A percentile compares a stretch with the other conserved stretches of the same genome.
phyloP scores from a whole-genome alignment of 306 rosid genomes.

The Casuarina cunninghamiana region DNA sequence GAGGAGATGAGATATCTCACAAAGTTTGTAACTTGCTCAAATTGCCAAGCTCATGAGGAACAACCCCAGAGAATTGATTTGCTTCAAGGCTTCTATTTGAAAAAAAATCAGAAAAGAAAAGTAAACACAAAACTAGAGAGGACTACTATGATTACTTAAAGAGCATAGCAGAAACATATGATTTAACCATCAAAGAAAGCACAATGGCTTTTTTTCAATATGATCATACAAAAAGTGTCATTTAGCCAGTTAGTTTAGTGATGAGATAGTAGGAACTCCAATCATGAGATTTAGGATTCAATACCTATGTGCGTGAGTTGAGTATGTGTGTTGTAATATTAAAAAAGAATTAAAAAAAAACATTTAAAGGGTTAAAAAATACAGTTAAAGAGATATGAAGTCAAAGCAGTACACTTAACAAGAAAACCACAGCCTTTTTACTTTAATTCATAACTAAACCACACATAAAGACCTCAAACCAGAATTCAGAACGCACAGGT shows the following conservation, averaged over 20 bases:
- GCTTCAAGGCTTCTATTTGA: slow-evolving; percentile 69
- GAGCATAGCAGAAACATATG: slow-evolving; percentile 16
- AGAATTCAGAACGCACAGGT: slow-evolving; percentile 53
- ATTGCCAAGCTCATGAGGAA: slow-evolving; percentile 72
- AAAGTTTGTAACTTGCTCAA: slow-evolving; percentile 52
- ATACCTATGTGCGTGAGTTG: too few relatives aligned
- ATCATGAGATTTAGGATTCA: too few relatives aligned
- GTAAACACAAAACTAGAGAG: not conserved
- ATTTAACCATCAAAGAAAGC: not conserved
- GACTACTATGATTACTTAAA: not conserved
- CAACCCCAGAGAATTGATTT: slow-evolving; percentile 67
- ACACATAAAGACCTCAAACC: slow-evolving; percentile 19
- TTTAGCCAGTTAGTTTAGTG: too few relatives aligned
- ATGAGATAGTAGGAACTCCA: too few relatives aligned
- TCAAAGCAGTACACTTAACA: not conserved
- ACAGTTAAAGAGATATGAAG: not conserved
- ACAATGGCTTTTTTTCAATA: not conserved
- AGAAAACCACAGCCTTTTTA: not conserved
- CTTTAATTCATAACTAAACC: slow-evolving; percentile 3
- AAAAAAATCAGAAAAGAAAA: not conserved
- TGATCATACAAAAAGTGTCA: too few relatives aligned
- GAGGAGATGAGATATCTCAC: slow-evolving; percentile 47
- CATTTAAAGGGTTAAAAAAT: not conserved
- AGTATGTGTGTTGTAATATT: too few relatives aligned
- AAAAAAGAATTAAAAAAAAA: not conserved